Evolutionary conservation across 345 rosid genomes (phyloP).

Genomic region (Eucalyptus albens): DNA sequence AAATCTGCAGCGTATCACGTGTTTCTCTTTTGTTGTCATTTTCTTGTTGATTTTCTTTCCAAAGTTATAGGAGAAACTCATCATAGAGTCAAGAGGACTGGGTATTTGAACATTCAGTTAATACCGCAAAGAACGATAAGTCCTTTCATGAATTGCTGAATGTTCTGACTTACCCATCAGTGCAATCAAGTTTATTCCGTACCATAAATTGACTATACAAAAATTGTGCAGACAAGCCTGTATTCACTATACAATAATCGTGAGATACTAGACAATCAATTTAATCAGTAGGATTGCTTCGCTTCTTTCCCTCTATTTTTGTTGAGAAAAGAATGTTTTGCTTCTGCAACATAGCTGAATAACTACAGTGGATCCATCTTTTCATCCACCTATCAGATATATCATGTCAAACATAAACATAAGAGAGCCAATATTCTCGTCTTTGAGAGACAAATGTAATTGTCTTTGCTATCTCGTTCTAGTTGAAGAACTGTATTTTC

Average conservation of each 20-base stretch:
- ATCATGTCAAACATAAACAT: not conserved
- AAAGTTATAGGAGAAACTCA: not conserved
- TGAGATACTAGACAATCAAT: not conserved
- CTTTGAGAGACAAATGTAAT: not conserved
- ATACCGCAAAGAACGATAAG: fast-evolving
- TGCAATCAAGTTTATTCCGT: not conserved
- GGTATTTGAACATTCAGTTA: not conserved
- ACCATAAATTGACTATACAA: not conserved
- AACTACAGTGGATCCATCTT: not conserved
- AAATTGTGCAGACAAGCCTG: not conserved
- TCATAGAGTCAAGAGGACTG: not conserved
- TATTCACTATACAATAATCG: not conserved
- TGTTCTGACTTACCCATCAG: not conserved
- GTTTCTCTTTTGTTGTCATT: not conserved
- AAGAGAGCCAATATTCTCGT: not conserved
- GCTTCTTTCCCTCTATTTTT: not conserved
- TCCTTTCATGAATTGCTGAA: not conserved
- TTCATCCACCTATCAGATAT: not conserved
- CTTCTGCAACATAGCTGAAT: not conserved
- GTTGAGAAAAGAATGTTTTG: not conserved
- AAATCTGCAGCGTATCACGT: not conserved
- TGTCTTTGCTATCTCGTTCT: not conserved
- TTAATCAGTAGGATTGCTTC: not conserved
- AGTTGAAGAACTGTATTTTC: not conserved
- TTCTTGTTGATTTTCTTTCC: not conserved